Base-by-base conservation (phyloP, 2,329 filamentous ascomycete species). In the Trichoderma polysporum region DNA sequence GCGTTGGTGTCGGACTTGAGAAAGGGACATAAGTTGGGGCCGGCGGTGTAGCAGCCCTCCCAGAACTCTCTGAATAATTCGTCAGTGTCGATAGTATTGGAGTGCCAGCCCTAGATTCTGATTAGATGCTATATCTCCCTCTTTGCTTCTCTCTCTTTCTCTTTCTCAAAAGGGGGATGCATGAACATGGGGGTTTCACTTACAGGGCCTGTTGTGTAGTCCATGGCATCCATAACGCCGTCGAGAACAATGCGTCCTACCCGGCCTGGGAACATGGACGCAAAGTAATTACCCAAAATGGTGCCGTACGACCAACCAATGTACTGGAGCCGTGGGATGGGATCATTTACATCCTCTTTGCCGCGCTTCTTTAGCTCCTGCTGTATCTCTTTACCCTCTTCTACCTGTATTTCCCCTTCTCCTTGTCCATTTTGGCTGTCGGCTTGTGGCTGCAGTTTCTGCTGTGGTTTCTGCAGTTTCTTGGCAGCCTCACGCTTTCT, bases 271-370 rank as follows among this genome's bases (percentile, higher is more conserved):
- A 73, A 78, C 75, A 78, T 73, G 45, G 75, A 73, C 0, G 76
- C 75, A 67, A 78, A 76, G 8, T 73, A 74, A 59, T 75, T 76
- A 4, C 76, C 76, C 0, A 78, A 69, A 0, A 75, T 37, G 2
- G 74, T 76, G 17, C 76, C 75, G 19, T 85, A 85, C 4, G 81
- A 83, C 60, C 83, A 79, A 0, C 83, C 83, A 76, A 81, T 80
- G 69, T 83, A 85, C 69, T 81, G 80, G 17, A 84, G 68, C 9
- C 71, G 47, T 0, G 71, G 68, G 4, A 59, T 13, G 19, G 66
- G 45, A 3, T 60, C 59, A 39, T 63, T 47, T 15, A 15, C 15
- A 2, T 58, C 31, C n/a, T 31, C 29, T 3, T 17, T 13, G 22
- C 25, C 27, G 13, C 10, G 35, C 47, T 10, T 54, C 25, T 60